Percentiles rank a stretch among this genome's conserved stretches.
phyloP scores from a whole-genome alignment of 768 basidiomycete genomes.

The Tricholoma sp. region DNA sequence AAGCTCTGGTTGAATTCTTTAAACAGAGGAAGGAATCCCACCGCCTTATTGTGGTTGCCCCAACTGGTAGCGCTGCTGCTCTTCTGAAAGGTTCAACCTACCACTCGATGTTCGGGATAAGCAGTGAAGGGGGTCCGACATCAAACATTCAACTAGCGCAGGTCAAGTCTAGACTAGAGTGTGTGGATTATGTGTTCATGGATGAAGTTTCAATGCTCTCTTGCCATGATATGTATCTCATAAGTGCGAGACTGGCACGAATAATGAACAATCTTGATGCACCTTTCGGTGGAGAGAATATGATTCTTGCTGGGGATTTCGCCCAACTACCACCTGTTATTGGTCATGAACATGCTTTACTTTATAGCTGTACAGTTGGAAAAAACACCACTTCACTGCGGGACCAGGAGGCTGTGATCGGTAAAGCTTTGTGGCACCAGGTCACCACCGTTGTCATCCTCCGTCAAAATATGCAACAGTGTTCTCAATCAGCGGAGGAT shows the following conservation, averaged over 20 bases:
- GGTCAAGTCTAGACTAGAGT: conserved; percentile 13
- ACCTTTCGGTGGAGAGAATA: conserved; percentile 21
- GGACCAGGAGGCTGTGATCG: too few species aligned
- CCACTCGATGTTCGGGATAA: conserved; percentile 26
- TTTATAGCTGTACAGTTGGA: too few species aligned
- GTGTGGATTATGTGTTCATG: conserved; percentile 35
- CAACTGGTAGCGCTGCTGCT: conserved; percentile 28
- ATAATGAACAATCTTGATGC: conserved; percentile 24
- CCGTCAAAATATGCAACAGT: conserved; percentile 31
- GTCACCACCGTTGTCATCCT: not conserved
- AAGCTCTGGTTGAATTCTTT: conserved; percentile 21
- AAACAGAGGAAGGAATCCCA: conserved; percentile 13
- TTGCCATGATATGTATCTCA: conserved; percentile 26
- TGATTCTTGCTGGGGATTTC: conserved; percentile 42
- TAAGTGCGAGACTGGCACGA: conserved; percentile 20
- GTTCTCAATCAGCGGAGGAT: conserved; percentile 16
- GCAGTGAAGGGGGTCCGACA: not conserved
- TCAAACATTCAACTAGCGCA: conserved; percentile 2
- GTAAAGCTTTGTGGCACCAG: too few species aligned
- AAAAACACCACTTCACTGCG: too few species aligned
- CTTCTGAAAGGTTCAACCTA: conserved; percentile 28
- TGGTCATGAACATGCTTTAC: conserved; percentile 4
- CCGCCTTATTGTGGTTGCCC: conserved; percentile 22
- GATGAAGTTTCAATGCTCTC: conserved; percentile 25
- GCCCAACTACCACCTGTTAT: conserved; percentile 34